These are phyloP conservation scores for Aspergillus pseudoterreus DNA, from an alignment of 2,329 filamentous ascomycete species.

Conservation along the genomic window DNA sequence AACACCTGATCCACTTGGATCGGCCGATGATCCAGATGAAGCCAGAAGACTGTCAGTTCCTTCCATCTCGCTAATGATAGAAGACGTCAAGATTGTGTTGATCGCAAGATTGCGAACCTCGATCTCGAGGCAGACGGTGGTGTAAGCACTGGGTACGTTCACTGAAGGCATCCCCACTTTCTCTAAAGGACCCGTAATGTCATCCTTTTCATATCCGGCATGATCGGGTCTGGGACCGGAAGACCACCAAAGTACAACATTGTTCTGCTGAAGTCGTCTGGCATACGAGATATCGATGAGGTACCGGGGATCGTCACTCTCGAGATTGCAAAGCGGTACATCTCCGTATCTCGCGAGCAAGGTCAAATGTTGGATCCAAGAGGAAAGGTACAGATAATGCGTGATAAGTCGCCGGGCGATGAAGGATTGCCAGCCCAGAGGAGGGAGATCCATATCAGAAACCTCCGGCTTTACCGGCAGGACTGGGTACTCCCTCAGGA, in stretches of 20 bases:
- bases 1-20: constrained; percentile 60
- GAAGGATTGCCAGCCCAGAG: constrained; percentile 89
- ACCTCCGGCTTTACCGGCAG: constrained; percentile 77
- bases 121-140: constrained; percentile 93
- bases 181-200: constrained; percentile 77
- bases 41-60: constrained; percentile 86
- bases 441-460: constrained; percentile 80
- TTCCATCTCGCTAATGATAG: constrained; percentile 93
- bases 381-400: constrained; percentile 87
- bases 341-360: constrained; percentile 88
- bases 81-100: constrained; percentile 95
- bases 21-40: constrained; percentile 61
- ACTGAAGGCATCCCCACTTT: constrained; percentile 86
- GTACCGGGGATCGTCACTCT: constrained; percentile 89
- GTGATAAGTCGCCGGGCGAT: constrained; percentile 80
- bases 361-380: constrained; percentile 85
- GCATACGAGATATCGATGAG: constrained; percentile 96
- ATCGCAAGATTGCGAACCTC: constrained; percentile 92
- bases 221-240: constrained; percentile 83
- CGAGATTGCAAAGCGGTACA: constrained; percentile 90
- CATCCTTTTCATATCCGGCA: constrained; percentile 90
- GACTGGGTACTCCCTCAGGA: constrained; percentile 78
- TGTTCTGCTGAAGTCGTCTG: constrained; percentile 80
- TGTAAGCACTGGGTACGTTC: constrained; percentile 90
- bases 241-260: constrained; percentile 97